Base-by-base conservation (phyloP, 1,139 yeast genomes). In the Nadsonia starkeyi-henricii region DNA sequence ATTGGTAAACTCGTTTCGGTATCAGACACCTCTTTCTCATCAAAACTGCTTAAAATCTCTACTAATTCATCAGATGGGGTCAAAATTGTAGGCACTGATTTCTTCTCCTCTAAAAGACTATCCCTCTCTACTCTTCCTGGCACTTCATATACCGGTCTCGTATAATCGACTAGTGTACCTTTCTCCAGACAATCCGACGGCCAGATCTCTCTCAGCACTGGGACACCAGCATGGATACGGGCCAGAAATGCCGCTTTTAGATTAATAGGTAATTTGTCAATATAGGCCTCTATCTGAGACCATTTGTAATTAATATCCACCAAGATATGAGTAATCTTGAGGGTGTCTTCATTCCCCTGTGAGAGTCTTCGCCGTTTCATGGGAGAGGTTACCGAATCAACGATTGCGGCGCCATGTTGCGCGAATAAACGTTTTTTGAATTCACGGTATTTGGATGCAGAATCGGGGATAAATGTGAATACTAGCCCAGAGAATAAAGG, bases 151-250 rank as follows among this genome's bases (percentile, higher is more conserved):
- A 20, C 28, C 47, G 64, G 51, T 46, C 60, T 55, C 43, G 55
- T 58, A 1, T 56, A 20, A 5, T 57, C 57, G 5, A 66, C 54
- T 17, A 66, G 39, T 41, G 44, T 48, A 3, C 51, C 49, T 18
- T 53, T 47, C 21, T 62, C 66, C n/a, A 70, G 62, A 45, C 71
- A 67, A 18, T 64, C 66, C 17, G 66, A 55, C 2, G 67, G 56
- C 75, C 74, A 71, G 1, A 50, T 52, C 28, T 67, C 69, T 18
- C n/a, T n/a, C n/a, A n/a, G n/a, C n/a, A n/a, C n/a, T n/a, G n/a
- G n/a, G n/a, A n/a, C n/a, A n/a, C n/a, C n/a, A n/a, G n/a, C n/a
- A n/a, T n/a, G n/a, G n/a, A n/a, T n/a, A n/a, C n/a, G n/a, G n/a
- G n/a, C n/a, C n/a, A n/a, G n/a, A n/a, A n/a, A n/a, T n/a, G n/a